Conservation (phyloP, 2,329 filamentous ascomycete genomes). For the Phaeosphaeriaceae sp. region DNA sequence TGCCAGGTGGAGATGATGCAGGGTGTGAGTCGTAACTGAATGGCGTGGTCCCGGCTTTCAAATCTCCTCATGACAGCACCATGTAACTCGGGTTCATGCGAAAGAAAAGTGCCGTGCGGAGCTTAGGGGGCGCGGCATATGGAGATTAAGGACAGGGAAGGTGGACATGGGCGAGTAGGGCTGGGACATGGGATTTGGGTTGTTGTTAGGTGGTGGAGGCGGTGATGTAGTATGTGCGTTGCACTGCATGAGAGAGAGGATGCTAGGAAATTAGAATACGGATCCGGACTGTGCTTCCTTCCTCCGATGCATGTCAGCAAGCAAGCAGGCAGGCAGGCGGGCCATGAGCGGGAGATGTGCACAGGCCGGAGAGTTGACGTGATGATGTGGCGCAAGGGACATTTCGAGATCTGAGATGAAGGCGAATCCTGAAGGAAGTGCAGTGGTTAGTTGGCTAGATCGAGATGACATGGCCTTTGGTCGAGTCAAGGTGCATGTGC, state of each 20-base stretch:
- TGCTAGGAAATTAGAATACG: constrained; percentile 3
- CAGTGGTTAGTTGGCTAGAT: background rate
- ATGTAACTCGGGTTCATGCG: background rate
- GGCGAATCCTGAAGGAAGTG: constrained; percentile 1
- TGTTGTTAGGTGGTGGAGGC: background rate
- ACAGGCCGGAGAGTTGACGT: background rate
- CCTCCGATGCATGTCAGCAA: background rate
- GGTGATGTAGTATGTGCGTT: too few relatives aligned
- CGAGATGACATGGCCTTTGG: background rate
- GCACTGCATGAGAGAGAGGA: background rate
- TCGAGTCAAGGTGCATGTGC: background rate
- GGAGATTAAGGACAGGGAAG: background rate
- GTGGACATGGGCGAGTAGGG: background rate
- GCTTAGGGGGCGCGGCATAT: background rate
- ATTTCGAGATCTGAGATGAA: constrained; percentile 6
- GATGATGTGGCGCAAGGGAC: background rate
- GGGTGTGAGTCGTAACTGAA: too few relatives aligned
- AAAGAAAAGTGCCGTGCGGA: background rate
- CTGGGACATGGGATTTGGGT: background rate
- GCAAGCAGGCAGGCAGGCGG: background rate
- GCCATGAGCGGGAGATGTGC: background rate
- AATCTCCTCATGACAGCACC: background rate
- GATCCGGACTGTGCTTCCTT: background rate
- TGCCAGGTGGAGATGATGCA: too few relatives aligned
- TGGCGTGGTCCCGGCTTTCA: background rate